A percentile compares a stretch with the other conserved stretches of the same genome.
Conservation (phyloP, 202 grass and related monocot species). For the Cymbopogon flexuosus region DNA sequence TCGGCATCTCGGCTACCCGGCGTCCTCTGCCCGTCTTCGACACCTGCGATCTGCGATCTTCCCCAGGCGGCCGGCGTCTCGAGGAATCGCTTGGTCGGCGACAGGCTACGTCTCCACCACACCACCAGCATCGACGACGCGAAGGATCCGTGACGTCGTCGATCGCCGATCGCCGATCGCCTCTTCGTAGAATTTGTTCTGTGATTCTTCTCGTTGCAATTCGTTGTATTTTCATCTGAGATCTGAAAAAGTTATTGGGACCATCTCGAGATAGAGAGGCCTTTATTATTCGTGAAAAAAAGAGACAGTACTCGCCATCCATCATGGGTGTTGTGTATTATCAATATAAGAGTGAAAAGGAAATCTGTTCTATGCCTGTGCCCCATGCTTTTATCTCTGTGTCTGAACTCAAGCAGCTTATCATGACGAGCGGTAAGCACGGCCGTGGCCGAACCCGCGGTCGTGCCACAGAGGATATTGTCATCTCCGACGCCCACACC, state of each 20-base stretch:
- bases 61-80: neutral
- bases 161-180: neutral
- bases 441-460: conserved; percentile 37
- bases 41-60: neutral
- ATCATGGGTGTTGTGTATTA: conserved; percentile 64
- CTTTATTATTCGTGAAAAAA: neutral
- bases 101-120: neutral
- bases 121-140: neutral
- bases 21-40: neutral
- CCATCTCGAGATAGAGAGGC: conserved; percentile 27
- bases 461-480: conserved; percentile 38
- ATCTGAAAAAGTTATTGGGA: neutral
- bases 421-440: conserved; percentile 29
- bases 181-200: conserved; percentile 16
- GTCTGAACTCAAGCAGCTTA: conserved; percentile 46
- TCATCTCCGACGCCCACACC: conserved; percentile 43
- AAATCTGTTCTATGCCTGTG: conserved; percentile 37
- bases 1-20: neutral
- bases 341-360: conserved; percentile 63
- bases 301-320: neutral
- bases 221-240: conserved; percentile 26
- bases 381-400: conserved; percentile 38
- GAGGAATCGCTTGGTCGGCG: neutral
- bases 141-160: neutral
- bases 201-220: conserved; percentile 2